Conservation (phyloP, 805 yeast species). For the Yarrowia sp. region DNA sequence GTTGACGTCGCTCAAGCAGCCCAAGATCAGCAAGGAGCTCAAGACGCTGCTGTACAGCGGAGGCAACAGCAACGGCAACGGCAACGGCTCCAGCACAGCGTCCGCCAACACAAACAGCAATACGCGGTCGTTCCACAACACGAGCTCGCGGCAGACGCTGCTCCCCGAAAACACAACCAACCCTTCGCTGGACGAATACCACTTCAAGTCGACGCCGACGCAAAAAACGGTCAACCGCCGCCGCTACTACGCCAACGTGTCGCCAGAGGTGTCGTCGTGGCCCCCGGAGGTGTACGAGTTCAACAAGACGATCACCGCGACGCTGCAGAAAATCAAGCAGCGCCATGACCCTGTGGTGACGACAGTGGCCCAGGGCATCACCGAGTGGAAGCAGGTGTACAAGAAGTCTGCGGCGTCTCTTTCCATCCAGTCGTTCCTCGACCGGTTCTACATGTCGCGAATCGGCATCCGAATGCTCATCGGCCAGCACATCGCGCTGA, state of each 20-base stretch:
- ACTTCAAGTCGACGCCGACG: slow-evolving; percentile 19
- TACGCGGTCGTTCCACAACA: neutral
- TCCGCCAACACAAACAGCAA: neutral
- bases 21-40: slow-evolving; percentile 47
- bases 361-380: slow-evolving; percentile 88
- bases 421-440: slow-evolving; percentile 76
- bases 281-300: slow-evolving; percentile 72
- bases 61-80: slow-evolving; percentile 27
- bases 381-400: slow-evolving; percentile 72
- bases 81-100: neutral
- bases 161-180: slow-evolving; percentile 29
- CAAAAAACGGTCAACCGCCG: slow-evolving; percentile 31
- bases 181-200: slow-evolving; percentile 28
- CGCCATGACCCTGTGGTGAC: slow-evolving; percentile 92
- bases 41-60: slow-evolving; percentile 35
- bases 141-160: slow-evolving; percentile 20
- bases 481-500: slow-evolving; percentile 89
- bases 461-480: slow-evolving; percentile 91
- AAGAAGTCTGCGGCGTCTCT: slow-evolving; percentile 56
- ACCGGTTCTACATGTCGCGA: slow-evolving; percentile 83
- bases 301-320: slow-evolving; percentile 63
- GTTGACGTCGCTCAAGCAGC: slow-evolving; percentile 62
- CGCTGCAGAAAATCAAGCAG: slow-evolving; percentile 67
- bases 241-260: slow-evolving; percentile 53
- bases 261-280: slow-evolving; percentile 56